Conservation (phyloP, 2,329 filamentous ascomycete species). For the Hymenotorrendiella dingleyae region DNA sequence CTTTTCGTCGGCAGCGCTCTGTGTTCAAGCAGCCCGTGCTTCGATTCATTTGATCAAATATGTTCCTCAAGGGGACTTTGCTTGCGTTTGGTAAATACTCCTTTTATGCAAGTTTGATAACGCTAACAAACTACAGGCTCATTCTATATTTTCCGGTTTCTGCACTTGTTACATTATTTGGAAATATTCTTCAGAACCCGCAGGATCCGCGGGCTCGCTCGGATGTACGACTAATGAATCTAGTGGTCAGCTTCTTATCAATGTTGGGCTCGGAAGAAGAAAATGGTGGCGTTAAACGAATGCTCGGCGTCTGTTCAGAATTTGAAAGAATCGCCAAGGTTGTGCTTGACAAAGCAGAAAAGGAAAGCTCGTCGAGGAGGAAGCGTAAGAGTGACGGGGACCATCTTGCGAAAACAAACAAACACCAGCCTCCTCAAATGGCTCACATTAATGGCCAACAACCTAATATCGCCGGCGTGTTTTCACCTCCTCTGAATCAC, state of each 20-base stretch:
- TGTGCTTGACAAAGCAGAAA: conserved; percentile 86
- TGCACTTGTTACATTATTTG: conserved; percentile 88
- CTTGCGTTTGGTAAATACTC: conserved; percentile 77
- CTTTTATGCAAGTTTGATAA: background rate
- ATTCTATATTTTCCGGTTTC: conserved; percentile 96
- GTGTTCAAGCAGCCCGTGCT: conserved; percentile 85
- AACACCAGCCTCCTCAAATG: conserved; percentile 23
- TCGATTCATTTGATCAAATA: conserved; percentile 94
- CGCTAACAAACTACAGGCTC: conserved; percentile 50
- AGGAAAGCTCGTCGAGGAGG: conserved; percentile 58
- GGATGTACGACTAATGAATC: conserved; percentile 84
- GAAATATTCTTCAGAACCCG: conserved; percentile 93
- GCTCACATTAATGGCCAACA: conserved; percentile 15
- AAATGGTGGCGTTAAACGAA: conserved; percentile 84
- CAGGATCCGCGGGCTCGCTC: conserved; percentile 81
- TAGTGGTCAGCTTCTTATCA: conserved; percentile 87
- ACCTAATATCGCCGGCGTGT: conserved; percentile 24
- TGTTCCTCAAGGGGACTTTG: conserved; percentile 89
- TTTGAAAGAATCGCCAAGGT: conserved; percentile 91
- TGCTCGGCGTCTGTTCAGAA: conserved; percentile 91
- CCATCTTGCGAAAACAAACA: conserved; percentile 17
- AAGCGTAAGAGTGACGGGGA: conserved; percentile 74
- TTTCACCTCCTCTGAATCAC: conserved; percentile 22
- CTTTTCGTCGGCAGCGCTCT: conserved; percentile 88
- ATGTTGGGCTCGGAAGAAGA: conserved; percentile 85